Evolutionary conservation across 1,284 basidiomycete species (phyloP), one percentile per base, ranked within the genome.

Genomic region (Cutaneotrichosporon arboriforme): DNA sequence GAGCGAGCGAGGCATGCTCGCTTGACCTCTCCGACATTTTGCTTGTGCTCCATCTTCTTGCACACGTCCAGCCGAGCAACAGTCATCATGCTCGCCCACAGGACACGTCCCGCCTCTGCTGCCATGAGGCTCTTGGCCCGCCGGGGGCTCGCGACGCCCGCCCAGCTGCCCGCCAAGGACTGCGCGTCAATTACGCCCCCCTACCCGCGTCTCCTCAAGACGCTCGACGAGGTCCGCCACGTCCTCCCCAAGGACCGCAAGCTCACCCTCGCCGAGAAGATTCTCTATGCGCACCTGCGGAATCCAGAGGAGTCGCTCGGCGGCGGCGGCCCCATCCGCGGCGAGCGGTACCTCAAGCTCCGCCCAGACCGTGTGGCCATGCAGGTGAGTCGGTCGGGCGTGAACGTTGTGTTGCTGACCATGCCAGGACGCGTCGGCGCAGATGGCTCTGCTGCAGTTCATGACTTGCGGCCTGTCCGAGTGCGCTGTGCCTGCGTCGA

Each of bases 211-310:
- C 80, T 99, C 44, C 79, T 90, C 46, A 72, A 82, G 62, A 93
- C 87, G 46, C 83, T 97, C 53, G 78, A 81, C 46, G 77, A 76
- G 49, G 89, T 93, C 51, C 84, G 88, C 53, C 72, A 80, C 47
- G 77, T 88, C 47, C 79, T 97, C 63, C 88, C 88, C 17, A 57
- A 55, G 46, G 66, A 64, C 35, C 62, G 53, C 52, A 77, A 76
- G 63, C 78, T 98, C 55, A 93, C 93, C 1, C 81, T 99, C 15
- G 88, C 94, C 22, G 96, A 99, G 77, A 99, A 99, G 81, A 96
- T 98, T 46, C 80, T 99, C 42, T 98, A 97, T 76, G 86, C 90
- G 64, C 96, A 99, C 77, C 77, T 98, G 50, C 76, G 83, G 62
- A 84, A 93, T 61, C 90, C 91, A 8, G 82, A 86, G 60, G 78